Conservation (phyloP, 2,329 filamentous ascomycete genomes). For the Xylaria sp. region DNA sequence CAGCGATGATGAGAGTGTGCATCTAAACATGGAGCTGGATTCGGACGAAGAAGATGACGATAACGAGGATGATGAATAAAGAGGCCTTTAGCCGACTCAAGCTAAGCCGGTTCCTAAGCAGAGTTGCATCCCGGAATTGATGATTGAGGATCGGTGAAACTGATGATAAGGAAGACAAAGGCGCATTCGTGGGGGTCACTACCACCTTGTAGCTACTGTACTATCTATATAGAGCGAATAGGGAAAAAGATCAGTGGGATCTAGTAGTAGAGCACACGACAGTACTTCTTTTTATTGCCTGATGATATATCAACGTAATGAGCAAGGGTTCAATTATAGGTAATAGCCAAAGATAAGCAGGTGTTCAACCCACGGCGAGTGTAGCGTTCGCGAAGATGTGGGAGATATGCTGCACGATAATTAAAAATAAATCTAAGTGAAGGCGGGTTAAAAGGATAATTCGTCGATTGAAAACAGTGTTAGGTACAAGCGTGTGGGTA, state of each 20-base stretch:
- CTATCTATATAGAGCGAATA: conserved; percentile 12
- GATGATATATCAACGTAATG: neutral
- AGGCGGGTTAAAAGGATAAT: neutral
- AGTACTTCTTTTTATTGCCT: neutral
- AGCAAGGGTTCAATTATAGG: neutral
- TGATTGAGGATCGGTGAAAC: conserved; percentile 1
- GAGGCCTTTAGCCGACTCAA: neutral
- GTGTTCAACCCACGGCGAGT: neutral
- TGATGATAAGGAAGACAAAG: conserved; percentile 3
- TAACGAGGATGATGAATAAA: conserved; percentile 32
- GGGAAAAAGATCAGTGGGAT: neutral
- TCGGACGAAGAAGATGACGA: conserved; percentile 52
- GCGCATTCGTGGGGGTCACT: conserved; percentile 8
- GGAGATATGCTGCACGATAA: neutral
- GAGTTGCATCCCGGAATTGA: conserved; percentile 14
- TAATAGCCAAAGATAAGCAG: neutral
- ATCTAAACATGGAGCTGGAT: conserved; percentile 69
- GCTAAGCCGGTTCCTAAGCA: neutral
- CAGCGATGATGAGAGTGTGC: conserved; percentile 64
- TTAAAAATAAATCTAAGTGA: neutral
- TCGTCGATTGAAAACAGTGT: conserved; percentile 13
- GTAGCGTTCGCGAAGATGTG: neutral
- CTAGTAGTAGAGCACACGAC: neutral
- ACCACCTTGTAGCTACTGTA: conserved; percentile 7
- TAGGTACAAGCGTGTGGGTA: conserved; percentile 27